phyloP scores from a whole-genome alignment of 441 rosid genomes.

The Geranium incanum region DNA sequence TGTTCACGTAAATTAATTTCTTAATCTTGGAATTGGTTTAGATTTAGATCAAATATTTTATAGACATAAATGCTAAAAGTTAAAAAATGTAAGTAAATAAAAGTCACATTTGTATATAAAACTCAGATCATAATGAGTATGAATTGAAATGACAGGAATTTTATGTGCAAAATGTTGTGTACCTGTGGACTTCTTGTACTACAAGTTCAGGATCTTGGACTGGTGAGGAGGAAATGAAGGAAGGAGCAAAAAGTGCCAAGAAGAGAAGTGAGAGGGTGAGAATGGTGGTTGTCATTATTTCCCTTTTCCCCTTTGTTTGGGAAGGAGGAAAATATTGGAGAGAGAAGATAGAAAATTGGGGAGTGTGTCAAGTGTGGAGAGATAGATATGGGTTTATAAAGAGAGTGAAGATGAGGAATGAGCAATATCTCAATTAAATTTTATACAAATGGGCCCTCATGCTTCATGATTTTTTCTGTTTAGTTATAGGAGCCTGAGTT shows the following conservation, averaged over 20 bases:
- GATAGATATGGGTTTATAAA: conserved; percentile 1
- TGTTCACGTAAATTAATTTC: no score
- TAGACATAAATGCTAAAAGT: no score
- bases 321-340: neutral
- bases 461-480: neutral
- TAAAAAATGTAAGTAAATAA: no score
- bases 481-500: neutral
- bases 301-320: neutral
- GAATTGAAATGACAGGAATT: no score
- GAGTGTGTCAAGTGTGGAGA: neutral
- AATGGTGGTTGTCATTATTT: neutral
- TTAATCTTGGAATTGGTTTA: no score
- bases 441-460: neutral
- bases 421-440: neutral
- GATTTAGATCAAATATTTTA: no score
- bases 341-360: neutral
- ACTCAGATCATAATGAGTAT: no score
- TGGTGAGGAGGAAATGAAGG: conserved; percentile 23
- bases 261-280: conserved; percentile 7
- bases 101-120: neutral
- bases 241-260: conserved; percentile 19
- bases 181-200: conserved; percentile 35
- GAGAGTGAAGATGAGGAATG: neutral
- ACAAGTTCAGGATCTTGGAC: conserved; percentile 35
- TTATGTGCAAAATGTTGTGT: neutral